Conservation (phyloP, 2,329 filamentous ascomycete genomes). For the Trichoderma aggressivum region DNA sequence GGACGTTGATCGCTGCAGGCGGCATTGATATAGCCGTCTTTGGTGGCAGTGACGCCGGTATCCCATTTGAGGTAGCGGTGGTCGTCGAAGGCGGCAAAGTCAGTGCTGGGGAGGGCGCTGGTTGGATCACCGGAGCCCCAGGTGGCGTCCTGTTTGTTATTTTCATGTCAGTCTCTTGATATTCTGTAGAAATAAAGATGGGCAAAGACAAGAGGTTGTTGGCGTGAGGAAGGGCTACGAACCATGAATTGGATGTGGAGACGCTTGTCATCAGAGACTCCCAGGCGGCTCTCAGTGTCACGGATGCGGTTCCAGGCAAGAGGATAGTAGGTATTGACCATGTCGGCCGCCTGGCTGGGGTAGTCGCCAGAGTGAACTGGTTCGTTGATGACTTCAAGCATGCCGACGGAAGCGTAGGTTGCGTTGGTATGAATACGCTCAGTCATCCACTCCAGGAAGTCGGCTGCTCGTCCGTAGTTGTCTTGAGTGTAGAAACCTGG, state of each 20-base stretch:
- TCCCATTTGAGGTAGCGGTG: constrained; percentile 59
- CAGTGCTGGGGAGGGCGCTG: constrained; percentile 37
- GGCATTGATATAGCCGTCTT: constrained; percentile 48
- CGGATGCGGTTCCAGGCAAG: constrained; percentile 40
- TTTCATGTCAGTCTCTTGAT: background rate
- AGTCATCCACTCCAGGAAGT: background rate
- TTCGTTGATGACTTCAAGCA: constrained; percentile 28
- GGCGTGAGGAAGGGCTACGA: constrained; percentile 22
- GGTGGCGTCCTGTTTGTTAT: constrained; percentile 31
- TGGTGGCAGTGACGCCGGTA: constrained; percentile 38
- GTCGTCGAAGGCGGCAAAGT: constrained; percentile 52
- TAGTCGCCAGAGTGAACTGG: constrained; percentile 40
- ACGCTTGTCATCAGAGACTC: constrained; percentile 39
- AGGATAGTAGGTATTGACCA: constrained; percentile 28
- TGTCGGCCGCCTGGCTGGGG: constrained; percentile 25
- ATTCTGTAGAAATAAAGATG: background rate
- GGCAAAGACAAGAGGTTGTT: background rate
- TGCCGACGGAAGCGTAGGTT: background rate
- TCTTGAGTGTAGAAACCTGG: background rate
- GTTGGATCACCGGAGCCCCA: constrained; percentile 57
- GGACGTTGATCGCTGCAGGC: constrained; percentile 48
- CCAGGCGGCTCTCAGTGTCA: constrained; percentile 42
- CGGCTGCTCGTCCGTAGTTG: background rate
- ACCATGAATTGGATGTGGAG: constrained; percentile 44
- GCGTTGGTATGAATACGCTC: background rate